phyloP scores from a whole-genome alignment of 768 basidiomycete species.

The Hirschioporus abietinus region DNA sequence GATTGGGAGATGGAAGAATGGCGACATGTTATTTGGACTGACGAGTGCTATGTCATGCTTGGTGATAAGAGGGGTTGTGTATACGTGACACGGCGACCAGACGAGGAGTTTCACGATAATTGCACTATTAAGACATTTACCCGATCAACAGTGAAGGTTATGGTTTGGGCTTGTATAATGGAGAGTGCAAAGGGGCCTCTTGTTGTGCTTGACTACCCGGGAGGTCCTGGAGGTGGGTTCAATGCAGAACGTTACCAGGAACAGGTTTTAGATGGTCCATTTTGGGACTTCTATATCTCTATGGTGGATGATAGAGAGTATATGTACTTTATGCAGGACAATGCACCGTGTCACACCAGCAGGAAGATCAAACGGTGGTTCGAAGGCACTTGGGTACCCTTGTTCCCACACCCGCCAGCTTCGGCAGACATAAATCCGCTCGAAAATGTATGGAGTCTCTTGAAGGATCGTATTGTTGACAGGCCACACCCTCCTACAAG shows the following conservation, averaged over 20 bases:
- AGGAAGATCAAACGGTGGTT: conserved; percentile 10
- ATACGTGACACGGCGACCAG: conserved; percentile 13
- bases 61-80: conserved; percentile 11
- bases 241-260: conserved; percentile 7
- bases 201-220: conserved; percentile 14
- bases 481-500: background rate
- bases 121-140: conserved; percentile 10
- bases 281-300: conserved; percentile 1
- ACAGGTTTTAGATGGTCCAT: too few species aligned
- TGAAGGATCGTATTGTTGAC: conserved; percentile 4
- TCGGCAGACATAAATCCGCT: conserved; percentile 10
- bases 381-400: too few species aligned
- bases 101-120: conserved; percentile 13
- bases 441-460: conserved; percentile 7
- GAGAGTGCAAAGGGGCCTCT: conserved; percentile 12
- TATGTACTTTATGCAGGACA: conserved; percentile 13
- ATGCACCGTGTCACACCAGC: conserved; percentile 8
- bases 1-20: conserved; percentile 6
- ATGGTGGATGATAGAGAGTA: conserved; percentile 1
- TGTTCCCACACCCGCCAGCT: conserved; percentile 10
- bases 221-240: conserved; percentile 14
- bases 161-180: conserved; percentile 15
- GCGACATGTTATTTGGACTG: conserved; percentile 13
- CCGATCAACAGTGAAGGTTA: conserved; percentile 8
- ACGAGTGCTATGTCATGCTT: conserved; percentile 15